Conservation (phyloP, 2,329 filamentous ascomycete genomes). For the Sarocladiaceae sp. region DNA sequence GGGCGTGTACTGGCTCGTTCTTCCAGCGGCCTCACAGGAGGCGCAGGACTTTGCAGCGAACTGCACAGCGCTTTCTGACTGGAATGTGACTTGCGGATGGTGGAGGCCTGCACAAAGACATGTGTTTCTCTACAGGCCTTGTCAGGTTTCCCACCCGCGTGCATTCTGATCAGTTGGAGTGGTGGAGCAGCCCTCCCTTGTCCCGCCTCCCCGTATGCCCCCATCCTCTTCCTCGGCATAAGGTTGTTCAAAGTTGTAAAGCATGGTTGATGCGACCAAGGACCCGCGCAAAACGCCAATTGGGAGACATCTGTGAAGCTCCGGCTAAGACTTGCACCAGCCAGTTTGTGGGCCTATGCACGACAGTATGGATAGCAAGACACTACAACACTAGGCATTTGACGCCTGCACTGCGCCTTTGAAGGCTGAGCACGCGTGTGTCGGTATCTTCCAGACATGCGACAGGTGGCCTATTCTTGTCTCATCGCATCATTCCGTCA, state of each 20-base stretch:
- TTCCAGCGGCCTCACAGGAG: neutral
- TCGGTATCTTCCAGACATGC: constrained; percentile 1
- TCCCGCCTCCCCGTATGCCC: constrained; percentile 2
- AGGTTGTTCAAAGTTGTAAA: no score
- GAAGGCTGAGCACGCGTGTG: constrained; percentile 5
- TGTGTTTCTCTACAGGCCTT: neutral
- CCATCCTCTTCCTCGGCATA: constrained; percentile 5
- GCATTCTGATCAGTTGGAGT: neutral
- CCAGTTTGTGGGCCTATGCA: constrained; percentile 1
- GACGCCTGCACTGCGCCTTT: constrained; percentile 8
- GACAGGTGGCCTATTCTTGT: neutral
- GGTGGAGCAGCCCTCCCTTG: constrained; percentile 1
- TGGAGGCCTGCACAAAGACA: neutral
- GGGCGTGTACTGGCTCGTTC: neutral
- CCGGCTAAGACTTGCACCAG: neutral
- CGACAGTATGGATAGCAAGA: no score
- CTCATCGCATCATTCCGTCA: neutral
- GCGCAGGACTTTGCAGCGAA: constrained; percentile 3
- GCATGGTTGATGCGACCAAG: no score
- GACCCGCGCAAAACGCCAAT: neutral
- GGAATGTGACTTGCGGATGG: constrained; percentile 7
- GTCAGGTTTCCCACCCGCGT: neutral
- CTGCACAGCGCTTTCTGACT: neutral
- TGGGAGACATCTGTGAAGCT: neutral
- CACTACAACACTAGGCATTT: neutral